Evolutionary conservation across 2,329 filamentous ascomycete genomes (phyloP).

Genomic region (Cephalotrichum gorgonifer): DNA sequence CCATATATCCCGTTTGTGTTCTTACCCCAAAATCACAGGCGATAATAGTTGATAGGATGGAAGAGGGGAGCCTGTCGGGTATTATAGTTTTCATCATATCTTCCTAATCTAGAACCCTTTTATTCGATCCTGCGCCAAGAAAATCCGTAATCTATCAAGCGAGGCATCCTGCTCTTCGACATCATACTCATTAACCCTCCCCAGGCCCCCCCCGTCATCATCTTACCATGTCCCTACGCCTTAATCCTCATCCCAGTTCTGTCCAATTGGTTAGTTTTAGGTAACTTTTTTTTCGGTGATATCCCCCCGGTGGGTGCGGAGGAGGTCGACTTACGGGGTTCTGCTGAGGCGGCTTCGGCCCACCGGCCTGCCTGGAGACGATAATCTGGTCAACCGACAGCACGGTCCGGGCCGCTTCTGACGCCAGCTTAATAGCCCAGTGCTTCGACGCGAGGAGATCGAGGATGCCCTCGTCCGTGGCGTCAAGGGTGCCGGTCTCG

Average conservation of each 20-base stretch:
- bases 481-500: constrained; percentile 71
- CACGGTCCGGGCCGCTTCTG: constrained; percentile 86
- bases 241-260: constrained; percentile 57
- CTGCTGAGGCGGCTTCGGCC: constrained; percentile 90
- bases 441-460: constrained; percentile 87
- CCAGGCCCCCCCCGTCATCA: not conserved
- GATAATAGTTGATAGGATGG: not conserved
- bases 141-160: not conserved
- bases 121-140: not conserved
- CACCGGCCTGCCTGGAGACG: constrained; percentile 91
- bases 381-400: constrained; percentile 98
- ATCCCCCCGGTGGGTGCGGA: too few relatives aligned
- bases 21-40: not conserved
- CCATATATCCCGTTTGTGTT: not conserved
- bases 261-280: constrained; percentile 15
- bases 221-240: not conserved
- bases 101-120: not conserved
- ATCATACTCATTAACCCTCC: not conserved
- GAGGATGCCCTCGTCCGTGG: constrained; percentile 78
- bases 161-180: not conserved
- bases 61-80: not conserved
- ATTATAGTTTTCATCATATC: not conserved
- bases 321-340: constrained; percentile 60
- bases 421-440: constrained; percentile 96
- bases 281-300: too few relatives aligned